Evolutionary conservation across 805 yeast genomes (phyloP).

Genomic region (Cephaloascus albidus): DNA sequence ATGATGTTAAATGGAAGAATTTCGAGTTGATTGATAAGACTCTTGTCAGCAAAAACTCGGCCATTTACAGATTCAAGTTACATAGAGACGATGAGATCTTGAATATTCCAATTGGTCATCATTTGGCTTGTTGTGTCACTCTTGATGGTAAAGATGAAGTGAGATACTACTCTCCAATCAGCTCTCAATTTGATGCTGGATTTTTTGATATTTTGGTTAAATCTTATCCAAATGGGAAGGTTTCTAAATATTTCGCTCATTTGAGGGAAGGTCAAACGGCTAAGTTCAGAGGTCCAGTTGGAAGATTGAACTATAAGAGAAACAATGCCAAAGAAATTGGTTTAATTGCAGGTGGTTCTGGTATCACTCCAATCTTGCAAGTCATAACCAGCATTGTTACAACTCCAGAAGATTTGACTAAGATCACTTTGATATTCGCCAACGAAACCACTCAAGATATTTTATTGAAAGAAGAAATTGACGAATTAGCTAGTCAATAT

Average conservation of each 20-base stretch:
- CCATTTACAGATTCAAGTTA: constrained; percentile 66
- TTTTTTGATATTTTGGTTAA: constrained; percentile 71
- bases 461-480: constrained; percentile 60
- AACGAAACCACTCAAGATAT: constrained; percentile 75
- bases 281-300: constrained; percentile 73
- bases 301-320: constrained; percentile 48
- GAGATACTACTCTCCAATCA: constrained; percentile 72
- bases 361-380: constrained; percentile 85
- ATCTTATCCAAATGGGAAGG: constrained; percentile 63
- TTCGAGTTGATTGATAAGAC: constrained; percentile 71
- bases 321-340: constrained; percentile 58
- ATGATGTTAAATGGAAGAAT: constrained; percentile 45
- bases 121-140: constrained; percentile 48
- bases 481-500: constrained; percentile 54
- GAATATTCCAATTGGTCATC: constrained; percentile 67
- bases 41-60: constrained; percentile 58
- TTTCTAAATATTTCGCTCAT: constrained; percentile 58
- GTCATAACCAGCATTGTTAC: constrained; percentile 64
- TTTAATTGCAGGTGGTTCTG: constrained; percentile 79
- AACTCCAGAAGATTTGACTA: constrained; percentile 56
- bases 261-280: constrained; percentile 58
- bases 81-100: constrained; percentile 50
- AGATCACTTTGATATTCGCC: constrained; percentile 55
- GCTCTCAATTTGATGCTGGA: constrained; percentile 61
- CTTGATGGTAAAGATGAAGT: constrained; percentile 43